phyloP scores from a whole-genome alignment of 2,329 filamentous ascomycete species.

The Hymenoscyphus repandus region DNA sequence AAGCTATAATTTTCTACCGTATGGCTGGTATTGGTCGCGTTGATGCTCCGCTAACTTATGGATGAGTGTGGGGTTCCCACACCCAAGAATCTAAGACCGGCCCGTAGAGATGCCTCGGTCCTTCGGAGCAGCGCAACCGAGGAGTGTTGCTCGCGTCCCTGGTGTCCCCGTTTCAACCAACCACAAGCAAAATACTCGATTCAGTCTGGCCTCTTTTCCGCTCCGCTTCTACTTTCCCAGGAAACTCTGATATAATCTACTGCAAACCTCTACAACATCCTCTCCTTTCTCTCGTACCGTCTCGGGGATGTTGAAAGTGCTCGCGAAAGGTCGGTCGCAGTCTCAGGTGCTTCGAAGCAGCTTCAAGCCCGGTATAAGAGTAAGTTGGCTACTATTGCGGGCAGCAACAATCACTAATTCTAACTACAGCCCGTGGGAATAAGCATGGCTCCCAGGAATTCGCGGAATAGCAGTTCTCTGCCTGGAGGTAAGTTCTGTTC shows the following conservation, averaged over 20 bases:
- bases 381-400: conserved; percentile 13
- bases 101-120: conserved; percentile 6
- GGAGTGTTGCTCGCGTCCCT: too few species aligned
- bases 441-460: conserved; percentile 47
- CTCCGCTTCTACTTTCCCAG: not conserved
- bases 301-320: conserved; percentile 32
- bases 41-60: too few species aligned
- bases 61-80: too few species aligned
- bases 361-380: conserved; percentile 25
- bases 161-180: conserved; percentile 8
- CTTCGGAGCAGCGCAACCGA: conserved; percentile 8
- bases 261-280: not conserved
- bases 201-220: not conserved
- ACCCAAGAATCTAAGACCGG: too few species aligned
- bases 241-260: not conserved
- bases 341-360: conserved; percentile 29
- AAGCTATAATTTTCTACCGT: too few species aligned
- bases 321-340: conserved; percentile 29
- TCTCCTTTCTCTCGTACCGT: conserved; percentile 8
- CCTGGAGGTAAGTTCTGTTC: conserved; percentile 40
- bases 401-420: conserved; percentile 15
- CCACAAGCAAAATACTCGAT: conserved; percentile 8
- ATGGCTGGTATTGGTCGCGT: too few species aligned
- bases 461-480: conserved; percentile 53
- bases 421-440: conserved; percentile 30